A percentile compares a stretch with the other conserved stretches of the same genome.
phyloP scores from a whole-genome alignment of 805 yeast genomes.

The Candida gorgasii region DNA sequence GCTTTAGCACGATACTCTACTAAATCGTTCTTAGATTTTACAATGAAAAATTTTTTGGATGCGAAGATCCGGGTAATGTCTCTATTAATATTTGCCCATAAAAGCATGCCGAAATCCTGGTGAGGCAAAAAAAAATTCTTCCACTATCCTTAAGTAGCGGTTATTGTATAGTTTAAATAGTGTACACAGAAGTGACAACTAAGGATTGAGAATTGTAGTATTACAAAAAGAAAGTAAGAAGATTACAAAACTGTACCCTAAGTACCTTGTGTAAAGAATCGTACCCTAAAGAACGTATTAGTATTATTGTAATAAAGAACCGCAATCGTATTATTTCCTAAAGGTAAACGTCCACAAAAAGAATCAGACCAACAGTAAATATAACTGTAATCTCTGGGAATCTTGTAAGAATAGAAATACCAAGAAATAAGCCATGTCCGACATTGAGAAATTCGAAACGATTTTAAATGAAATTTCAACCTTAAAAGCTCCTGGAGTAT shows the following conservation, averaged over 20 bases:
- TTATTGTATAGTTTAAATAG: not conserved
- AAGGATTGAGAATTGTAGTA: too few relatives aligned
- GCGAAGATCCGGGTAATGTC: conserved; percentile 8
- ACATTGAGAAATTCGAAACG: conserved; percentile 47
- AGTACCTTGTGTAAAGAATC: too few relatives aligned
- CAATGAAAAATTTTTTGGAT: conserved; percentile 7
- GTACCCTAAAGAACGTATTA: too few relatives aligned
- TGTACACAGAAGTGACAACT: too few relatives aligned
- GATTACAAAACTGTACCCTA: too few relatives aligned
- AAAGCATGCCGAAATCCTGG: not conserved
- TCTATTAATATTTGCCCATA: not conserved
- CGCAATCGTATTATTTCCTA: too few relatives aligned
- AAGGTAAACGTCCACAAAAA: too few relatives aligned
- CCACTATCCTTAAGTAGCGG: conserved; percentile 1
- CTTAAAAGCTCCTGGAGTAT: conserved; percentile 85
- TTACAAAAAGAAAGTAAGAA: too few relatives aligned
- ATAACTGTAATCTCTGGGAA: conserved; percentile 9
- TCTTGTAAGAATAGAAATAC: not conserved
- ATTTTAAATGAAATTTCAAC: conserved; percentile 52
- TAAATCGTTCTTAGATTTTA: too few relatives aligned
- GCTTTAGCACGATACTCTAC: too few relatives aligned
- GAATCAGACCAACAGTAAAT: too few relatives aligned
- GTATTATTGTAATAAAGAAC: too few relatives aligned
- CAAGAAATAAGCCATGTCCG: conserved; percentile 11
- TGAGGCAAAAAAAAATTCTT: not conserved